Base-by-base conservation (phyloP, 2,329 filamentous ascomycete genomes). In the Niveomyces coronatus region DNA sequence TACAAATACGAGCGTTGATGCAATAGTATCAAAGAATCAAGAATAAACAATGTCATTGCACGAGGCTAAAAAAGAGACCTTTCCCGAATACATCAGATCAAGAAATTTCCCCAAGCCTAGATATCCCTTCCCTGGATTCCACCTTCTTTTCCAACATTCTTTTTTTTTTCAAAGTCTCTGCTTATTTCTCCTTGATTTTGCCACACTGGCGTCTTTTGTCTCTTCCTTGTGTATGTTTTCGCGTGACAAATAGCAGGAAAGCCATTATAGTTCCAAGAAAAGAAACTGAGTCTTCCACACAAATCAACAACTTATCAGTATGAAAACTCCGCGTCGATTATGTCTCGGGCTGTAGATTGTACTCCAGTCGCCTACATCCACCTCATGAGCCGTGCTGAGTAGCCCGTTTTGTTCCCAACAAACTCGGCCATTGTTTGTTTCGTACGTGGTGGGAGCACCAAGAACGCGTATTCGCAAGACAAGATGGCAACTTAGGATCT, bases 1-100 rank as follows among this genome's bases (percentile, higher is more conserved):
- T 9, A 34, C n/a, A 16, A 39, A 38, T 14, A 32, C n/a, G 24
- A 15, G 26, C n/a, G 8, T 20, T 15, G n/a, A n/a, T n/a, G n/a
- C n/a, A n/a, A n/a, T n/a, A n/a, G n/a, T n/a, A n/a, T 33, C 16
- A 39, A 39, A 39, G 27, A 34, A 33, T 33, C 28, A 39, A 33
- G 31, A 39, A 33, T 23, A 33, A n/a, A n/a, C n/a, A n/a, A n/a
- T n/a, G n/a, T n/a, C 30, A 17, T 39, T 22, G 29, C 11, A 11
- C 26, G n/a, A 29, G 16, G 13, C 20, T 11, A 22, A 8, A 16
- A 20, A 23, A 38, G 36, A 32, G 26, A 24, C 7, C 13, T 32
- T 24, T n/a, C n/a, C 28, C 16, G 27, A 37, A 24, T 31, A 31
- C 28, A 31, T 37, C 28, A 24, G 20, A 37, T 19, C 35, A 27